Evolutionary conservation across 768 basidiomycete species (phyloP).

Genomic region (Termitomyces bulborhizus): DNA sequence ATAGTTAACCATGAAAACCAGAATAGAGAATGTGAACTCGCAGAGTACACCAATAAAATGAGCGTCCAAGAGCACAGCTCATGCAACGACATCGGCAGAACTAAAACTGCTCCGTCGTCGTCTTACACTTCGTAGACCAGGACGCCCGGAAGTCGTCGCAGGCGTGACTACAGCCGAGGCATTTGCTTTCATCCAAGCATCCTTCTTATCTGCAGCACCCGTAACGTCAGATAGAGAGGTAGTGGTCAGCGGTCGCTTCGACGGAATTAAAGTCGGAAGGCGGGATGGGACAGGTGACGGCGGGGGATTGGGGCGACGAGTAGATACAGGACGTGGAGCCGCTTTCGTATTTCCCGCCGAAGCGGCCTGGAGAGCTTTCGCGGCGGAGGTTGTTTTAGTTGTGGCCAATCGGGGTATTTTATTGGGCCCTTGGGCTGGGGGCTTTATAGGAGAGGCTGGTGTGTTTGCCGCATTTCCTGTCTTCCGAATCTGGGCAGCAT

Average conservation of each 20-base stretch:
- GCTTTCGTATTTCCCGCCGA: conserved; percentile 27
- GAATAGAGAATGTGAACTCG: not conserved
- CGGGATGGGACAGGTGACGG: conserved; percentile 70
- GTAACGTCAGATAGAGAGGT: conserved; percentile 48
- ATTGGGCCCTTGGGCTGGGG: conserved; percentile 49
- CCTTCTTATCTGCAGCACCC: conserved; percentile 35
- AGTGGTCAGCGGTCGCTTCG: conserved; percentile 41
- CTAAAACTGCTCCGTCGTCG: conserved; percentile 85
- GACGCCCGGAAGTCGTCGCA: conserved; percentile 66
- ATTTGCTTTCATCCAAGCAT: conserved; percentile 78
- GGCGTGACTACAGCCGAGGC: conserved; percentile 65
- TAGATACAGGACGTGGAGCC: conserved; percentile 15
- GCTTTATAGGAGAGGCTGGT: conserved; percentile 36
- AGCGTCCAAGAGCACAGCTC: conserved; percentile 13
- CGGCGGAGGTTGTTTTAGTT: conserved; percentile 44
- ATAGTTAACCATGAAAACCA: conserved; percentile 10
- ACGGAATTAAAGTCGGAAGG: conserved; percentile 61
- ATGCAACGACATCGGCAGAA: conserved; percentile 79
- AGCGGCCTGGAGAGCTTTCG: conserved; percentile 34
- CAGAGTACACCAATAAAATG: conserved; percentile 2
- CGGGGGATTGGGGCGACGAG: conserved; percentile 33
- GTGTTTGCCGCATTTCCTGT: conserved; percentile 33
- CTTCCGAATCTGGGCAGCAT: conserved; percentile 46
- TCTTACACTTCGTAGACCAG: conserved; percentile 66
- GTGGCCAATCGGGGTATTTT: conserved; percentile 64